phyloP scores from a whole-genome alignment of 2,329 filamentous ascomycete species.

The Trichoderma atroviride region DNA sequence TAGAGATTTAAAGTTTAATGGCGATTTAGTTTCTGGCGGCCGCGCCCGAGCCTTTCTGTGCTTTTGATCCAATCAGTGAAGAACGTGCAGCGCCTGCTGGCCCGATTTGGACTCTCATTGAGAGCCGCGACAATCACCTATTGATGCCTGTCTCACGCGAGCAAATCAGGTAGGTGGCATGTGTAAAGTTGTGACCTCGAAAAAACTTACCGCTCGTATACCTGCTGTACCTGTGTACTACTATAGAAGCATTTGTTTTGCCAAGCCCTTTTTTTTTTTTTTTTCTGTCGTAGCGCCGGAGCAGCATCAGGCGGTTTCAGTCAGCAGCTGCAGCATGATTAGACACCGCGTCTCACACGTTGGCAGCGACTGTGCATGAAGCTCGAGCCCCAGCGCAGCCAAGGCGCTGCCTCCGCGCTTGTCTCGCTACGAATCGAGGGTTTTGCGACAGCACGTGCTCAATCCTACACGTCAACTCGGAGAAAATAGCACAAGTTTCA shows the following conservation, averaged over 20 bases:
- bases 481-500: not conserved
- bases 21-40: slow-evolving; percentile 6
- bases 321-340: not conserved
- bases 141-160: not conserved
- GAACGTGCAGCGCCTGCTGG: slow-evolving; percentile 13
- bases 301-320: not conserved
- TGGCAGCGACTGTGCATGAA: not conserved
- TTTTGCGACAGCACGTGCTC: not conserved
- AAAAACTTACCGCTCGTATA: too few relatives aligned
- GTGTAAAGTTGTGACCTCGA: not conserved
- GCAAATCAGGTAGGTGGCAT: not conserved
- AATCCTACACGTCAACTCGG: not conserved
- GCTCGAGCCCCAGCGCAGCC: not conserved
- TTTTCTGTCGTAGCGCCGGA: not conserved
- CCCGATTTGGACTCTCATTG: not conserved
- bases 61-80: slow-evolving; percentile 1
- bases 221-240: too few relatives aligned
- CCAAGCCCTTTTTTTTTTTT: not conserved
- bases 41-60: slow-evolving; percentile 2
- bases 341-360: not conserved
- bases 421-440: not conserved
- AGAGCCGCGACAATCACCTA: not conserved
- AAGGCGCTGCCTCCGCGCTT: not conserved
- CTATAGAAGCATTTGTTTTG: too few relatives aligned
- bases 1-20: slow-evolving; percentile 2